A percentile compares a stretch with the other conserved stretches of the same genome.
Conservation (phyloP, 2,329 filamentous ascomycete species). For the Metarhizium album region DNA sequence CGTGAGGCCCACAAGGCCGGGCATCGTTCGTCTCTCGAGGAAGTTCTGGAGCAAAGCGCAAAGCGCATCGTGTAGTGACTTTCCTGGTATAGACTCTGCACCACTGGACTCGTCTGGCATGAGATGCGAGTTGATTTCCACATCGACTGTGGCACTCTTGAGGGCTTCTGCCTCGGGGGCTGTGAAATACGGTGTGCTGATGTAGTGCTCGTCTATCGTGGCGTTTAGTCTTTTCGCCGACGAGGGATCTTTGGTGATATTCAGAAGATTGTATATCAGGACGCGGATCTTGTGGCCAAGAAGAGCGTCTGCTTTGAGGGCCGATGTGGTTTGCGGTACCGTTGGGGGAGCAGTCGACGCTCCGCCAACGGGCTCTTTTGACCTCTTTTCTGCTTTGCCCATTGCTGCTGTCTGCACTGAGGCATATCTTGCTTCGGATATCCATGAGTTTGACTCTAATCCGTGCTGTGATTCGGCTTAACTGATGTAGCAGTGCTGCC, state of each 20-base stretch:
- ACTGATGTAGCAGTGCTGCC: no score
- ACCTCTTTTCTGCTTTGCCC: background rate
- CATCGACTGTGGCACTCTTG: conserved; percentile 6
- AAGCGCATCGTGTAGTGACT: conserved; percentile 5
- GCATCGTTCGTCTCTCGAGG: conserved; percentile 9
- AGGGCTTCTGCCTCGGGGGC: conserved; percentile 4
- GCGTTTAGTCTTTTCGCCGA: conserved; percentile 6
- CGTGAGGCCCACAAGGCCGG: conserved; percentile 11
- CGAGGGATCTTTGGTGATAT: conserved; percentile 6
- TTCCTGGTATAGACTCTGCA: background rate
- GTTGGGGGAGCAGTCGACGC: background rate
- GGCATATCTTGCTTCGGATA: no score
- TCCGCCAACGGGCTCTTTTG: background rate
- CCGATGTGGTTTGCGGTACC: conserved; percentile 1
- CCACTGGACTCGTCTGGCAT: background rate
- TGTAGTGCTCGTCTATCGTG: conserved; percentile 10
- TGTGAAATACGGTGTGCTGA: conserved; percentile 10
- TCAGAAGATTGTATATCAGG: conserved; percentile 7
- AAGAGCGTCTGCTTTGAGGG: conserved; percentile 3
- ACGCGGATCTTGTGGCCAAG: conserved; percentile 9
- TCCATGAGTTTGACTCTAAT: no score
- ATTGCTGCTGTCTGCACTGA: background rate
- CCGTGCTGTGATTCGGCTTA: background rate
- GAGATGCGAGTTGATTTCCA: background rate
- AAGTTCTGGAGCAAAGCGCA: conserved; percentile 4